Conservation (phyloP, 371 early-diverging fungal genomes). For the Fennellomyces sp. region DNA sequence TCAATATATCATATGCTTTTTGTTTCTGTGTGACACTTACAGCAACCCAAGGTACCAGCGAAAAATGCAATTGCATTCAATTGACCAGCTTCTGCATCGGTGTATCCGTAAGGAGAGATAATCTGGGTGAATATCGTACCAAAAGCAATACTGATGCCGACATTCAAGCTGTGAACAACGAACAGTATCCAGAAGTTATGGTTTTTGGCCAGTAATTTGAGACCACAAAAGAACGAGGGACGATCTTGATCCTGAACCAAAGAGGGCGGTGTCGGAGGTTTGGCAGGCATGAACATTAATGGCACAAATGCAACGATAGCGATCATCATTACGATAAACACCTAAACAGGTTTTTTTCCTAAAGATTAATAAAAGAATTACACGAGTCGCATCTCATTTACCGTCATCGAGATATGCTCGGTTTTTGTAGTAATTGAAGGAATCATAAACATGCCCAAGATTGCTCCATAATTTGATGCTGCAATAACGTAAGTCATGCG, state of each 20-base stretch:
- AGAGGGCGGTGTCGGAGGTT: conserved; percentile 54
- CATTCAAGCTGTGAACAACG: conserved; percentile 42
- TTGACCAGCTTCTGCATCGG: conserved; percentile 49
- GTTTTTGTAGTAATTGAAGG: conserved; percentile 48
- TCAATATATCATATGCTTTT: too few relatives aligned
- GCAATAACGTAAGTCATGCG: too few relatives aligned
- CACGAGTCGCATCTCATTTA: too few relatives aligned
- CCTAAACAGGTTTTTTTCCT: conserved; percentile 12
- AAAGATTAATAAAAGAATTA: too few relatives aligned
- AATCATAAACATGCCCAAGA: conserved; percentile 57
- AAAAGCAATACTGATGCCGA: conserved; percentile 56
- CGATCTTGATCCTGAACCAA: conserved; percentile 5
- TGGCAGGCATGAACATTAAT: conserved; percentile 39
- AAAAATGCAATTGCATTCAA: conserved; percentile 38
- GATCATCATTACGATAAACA: conserved; percentile 42
- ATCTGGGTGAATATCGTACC: conserved; percentile 50
- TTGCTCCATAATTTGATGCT: conserved; percentile 58
- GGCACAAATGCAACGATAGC: conserved; percentile 29
- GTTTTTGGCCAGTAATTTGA: conserved; percentile 34
- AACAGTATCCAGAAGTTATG: conserved; percentile 47
- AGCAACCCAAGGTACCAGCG: conserved; percentile 42
- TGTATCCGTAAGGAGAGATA: conserved; percentile 58
- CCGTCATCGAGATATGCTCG: conserved; percentile 34
- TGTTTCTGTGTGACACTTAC: conserved; percentile 18
- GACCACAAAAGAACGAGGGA: conserved; percentile 41